Evolutionary conservation across 2,329 filamentous ascomycete genomes (phyloP).

Genomic region (Lasiodiplodia gonubiensis): DNA sequence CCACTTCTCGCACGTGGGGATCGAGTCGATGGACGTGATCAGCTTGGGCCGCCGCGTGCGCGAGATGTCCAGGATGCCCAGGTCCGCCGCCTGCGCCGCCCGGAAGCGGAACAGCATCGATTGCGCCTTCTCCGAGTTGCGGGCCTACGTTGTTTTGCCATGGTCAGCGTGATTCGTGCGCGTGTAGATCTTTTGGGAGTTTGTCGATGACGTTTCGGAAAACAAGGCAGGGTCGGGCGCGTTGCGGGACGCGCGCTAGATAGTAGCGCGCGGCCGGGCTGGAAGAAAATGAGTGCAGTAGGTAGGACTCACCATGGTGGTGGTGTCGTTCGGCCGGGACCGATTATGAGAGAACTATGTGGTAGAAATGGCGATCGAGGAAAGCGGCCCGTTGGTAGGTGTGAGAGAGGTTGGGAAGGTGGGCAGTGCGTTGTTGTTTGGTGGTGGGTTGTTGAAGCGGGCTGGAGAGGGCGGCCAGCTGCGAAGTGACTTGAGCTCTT

Average conservation of each 20-base stretch:
- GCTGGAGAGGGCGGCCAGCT: slow-evolving; percentile 1
- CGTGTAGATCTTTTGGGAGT: neutral
- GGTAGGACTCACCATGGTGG: slow-evolving; percentile 25
- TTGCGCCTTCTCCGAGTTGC: slow-evolving; percentile 98
- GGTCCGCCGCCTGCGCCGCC: slow-evolving; percentile 92
- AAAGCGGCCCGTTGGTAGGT: neutral
- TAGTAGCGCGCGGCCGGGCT: neutral
- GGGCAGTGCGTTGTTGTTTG: neutral
- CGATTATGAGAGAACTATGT: neutral
- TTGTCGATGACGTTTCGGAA: neutral
- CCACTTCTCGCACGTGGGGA: slow-evolving; percentile 95
- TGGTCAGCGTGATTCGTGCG: neutral
- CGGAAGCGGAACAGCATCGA: slow-evolving; percentile 99
- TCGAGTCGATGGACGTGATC: slow-evolving; percentile 83
- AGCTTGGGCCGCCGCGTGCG: slow-evolving; percentile 87
- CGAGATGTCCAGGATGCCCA: slow-evolving; percentile 93
- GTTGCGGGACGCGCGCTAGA: neutral
- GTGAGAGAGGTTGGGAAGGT: neutral
- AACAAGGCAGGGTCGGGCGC: neutral
- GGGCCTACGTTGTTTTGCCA: slow-evolving; percentile 66
- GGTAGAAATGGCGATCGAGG: neutral
- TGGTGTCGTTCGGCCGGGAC: slow-evolving; percentile 4
- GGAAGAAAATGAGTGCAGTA: slow-evolving; percentile 4
- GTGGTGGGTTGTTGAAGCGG: slow-evolving; percentile 24
- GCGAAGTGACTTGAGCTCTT: slow-evolving; percentile 26